Base-by-base conservation (phyloP, 305 asterid species). In the Withania somnifera region DNA sequence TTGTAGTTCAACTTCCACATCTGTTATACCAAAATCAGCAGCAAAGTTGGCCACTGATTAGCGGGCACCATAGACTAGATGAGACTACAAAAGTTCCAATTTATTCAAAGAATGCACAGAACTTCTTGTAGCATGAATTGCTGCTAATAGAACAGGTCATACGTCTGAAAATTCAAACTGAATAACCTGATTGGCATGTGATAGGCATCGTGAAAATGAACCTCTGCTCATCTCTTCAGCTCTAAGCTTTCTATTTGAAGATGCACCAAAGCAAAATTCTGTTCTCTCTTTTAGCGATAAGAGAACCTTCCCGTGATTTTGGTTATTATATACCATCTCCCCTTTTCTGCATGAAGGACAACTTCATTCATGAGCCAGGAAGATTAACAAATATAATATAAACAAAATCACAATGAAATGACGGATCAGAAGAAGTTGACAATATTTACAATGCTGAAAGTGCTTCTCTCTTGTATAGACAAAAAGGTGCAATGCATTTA, bases 1-100 rank as follows among this genome's bases (percentile, higher is more conserved):
- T 94, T 90, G 80, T 75, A 34, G 83, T 86, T 90, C 88, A 92
- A 79, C 87, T 93, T 92, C 99, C 99, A 95, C 94, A 95, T 88
- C 99, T 95, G 94, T 81, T 79, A 47, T 1, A 60, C 22, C 2
- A 73, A 73, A 24, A 47, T 47, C 24, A 73, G 60, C 11, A 15
- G 40, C 15, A 47, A 24, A 47, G 56, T 73, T 50, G 7, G 42
- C 42, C 40, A 61, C 40, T 14, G 42, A 58, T 61, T 61, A 61
- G 5, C 40, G 14, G 69, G 14, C 69, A 61, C 69, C 69, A 3
- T 28, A 15, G 34, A 58, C 66, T 10, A 17, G 20, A 73, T 9
- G 79, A 73, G 50, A 26, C 79, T 47, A 7, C 79, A 50, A 8
- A 26, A 73, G 17, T 50, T 7, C 50, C 5, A 5, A 69, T 40